Base-by-base conservation (phyloP, 257 asterid genomes). In the Nemophila menziesii region DNA sequence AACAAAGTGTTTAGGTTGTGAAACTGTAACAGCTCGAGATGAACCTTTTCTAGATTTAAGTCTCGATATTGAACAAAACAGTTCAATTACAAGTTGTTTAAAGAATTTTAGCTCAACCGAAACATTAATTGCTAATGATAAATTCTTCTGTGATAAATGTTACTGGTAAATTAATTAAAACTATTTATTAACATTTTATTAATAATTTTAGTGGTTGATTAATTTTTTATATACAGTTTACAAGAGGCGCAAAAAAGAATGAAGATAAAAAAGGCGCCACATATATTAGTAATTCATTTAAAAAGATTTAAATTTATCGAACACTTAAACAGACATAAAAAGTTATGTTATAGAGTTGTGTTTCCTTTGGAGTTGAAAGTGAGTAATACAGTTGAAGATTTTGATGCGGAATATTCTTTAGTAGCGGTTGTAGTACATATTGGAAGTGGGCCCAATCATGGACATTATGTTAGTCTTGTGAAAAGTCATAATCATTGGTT, bases 211-310 rank as follows among this genome's bases (percentile, higher is more conserved):
- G 46, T 16, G 6, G 17, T 11, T 24, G 5, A 26, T 29, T 29
- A 1, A 29, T 29, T 13, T 7, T 55, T 44, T 29, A 49, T 26
- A 18, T 61, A 57, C 74, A 83, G 95, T 59, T 70, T 83, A 71
- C 95, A 83, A 75, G 95, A 83, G 66, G 94, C 94, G 16, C 92
- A 83, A 63, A 83, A 83, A 73, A 76, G 94, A 67, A 79, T 82
- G 94, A 82, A 82, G 78, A 82, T 82, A 17, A 82, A 79, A 53
- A 76, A 54, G 68, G 77, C 94, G 9, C 94, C 92, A 17, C 92
- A 73, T 51, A 71, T 82, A 60, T 49, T 82, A 52, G 94, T 82
- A 57, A 82, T 82, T 56, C 94, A 82, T 49, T 65, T 82, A 57
- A 82, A 82, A 64, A 55, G 94, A 49, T 82, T 83, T 61, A 83